phyloP scores from a whole-genome alignment of 106 monocot species.

The Gastrodia elata region DNA sequence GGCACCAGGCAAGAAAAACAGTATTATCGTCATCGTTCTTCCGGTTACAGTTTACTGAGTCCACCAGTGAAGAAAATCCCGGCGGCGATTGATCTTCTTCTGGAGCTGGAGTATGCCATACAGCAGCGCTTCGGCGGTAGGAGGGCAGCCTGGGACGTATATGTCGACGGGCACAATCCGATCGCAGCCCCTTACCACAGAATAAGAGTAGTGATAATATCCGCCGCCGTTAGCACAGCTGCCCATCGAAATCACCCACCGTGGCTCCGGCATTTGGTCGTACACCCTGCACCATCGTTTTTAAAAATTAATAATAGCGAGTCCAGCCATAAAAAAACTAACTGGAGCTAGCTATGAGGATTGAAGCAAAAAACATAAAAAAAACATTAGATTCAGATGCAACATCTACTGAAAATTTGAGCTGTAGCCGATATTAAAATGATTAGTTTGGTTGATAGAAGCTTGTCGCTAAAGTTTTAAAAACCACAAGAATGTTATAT shows the following conservation, averaged over 20 bases:
- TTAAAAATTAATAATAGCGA: not conserved
- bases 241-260: slow-evolving; percentile 99
- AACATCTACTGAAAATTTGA: not conserved
- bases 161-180: slow-evolving; percentile 97
- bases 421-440: not conserved
- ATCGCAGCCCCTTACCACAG: slow-evolving; percentile 97
- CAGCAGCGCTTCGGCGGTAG: slow-evolving; percentile 88
- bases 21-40: too few species aligned
- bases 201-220: slow-evolving; percentile 98
- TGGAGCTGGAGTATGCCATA: slow-evolving; percentile 97
- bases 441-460: not conserved
- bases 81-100: slow-evolving; percentile 93
- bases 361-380: not conserved
- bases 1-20: too few species aligned
- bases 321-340: slow-evolving; percentile 8
- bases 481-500: not conserved
- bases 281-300: slow-evolving; percentile 48
- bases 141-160: slow-evolving; percentile 97
- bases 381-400: not conserved
- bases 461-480: not conserved
- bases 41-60: slow-evolving; percentile 58
- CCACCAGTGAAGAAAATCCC: slow-evolving; percentile 98
- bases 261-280: slow-evolving; percentile 98
- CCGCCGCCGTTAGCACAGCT: slow-evolving; percentile 99
- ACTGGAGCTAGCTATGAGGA: not conserved